These are phyloP conservation scores for Ganoderma lingzhi DNA, from an alignment of 1,284 basidiomycete genomes.

Conservation along the genomic window DNA sequence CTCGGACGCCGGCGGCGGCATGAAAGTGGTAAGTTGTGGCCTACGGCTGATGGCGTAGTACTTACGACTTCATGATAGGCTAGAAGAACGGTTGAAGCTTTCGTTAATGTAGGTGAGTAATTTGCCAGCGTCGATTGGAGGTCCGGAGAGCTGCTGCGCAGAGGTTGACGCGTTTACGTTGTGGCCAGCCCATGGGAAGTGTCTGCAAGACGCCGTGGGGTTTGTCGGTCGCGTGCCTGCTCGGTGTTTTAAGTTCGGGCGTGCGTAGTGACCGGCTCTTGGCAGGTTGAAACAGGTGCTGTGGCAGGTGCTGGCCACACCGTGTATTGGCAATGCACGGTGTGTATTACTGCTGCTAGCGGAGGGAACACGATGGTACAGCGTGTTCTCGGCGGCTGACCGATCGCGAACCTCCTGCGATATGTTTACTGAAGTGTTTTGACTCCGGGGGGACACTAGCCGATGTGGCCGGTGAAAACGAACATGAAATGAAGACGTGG, in stretches of 20 bases:
- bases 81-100: background rate
- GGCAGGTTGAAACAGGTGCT: background rate
- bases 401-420: background rate
- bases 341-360: background rate
- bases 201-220: background rate
- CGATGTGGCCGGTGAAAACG: background rate
- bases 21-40: background rate
- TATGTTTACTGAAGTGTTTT: background rate
- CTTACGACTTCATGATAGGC: background rate
- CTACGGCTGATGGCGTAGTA: background rate
- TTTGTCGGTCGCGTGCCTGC: slow-evolving; percentile 3
- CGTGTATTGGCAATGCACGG: background rate
- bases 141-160: background rate
- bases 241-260: background rate
- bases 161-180: slow-evolving; percentile 1
- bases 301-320: slow-evolving; percentile 6
- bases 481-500: background rate
- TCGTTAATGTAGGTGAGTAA: background rate
- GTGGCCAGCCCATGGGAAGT: slow-evolving; percentile 1
- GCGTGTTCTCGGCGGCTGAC: background rate
- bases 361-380: background rate
- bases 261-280: background rate
- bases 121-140: background rate
- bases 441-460: background rate
- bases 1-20: background rate